These are phyloP conservation scores for Vanilla planifolia DNA, from an alignment of 106 monocot genomes.

Conservation along the genomic window DNA sequence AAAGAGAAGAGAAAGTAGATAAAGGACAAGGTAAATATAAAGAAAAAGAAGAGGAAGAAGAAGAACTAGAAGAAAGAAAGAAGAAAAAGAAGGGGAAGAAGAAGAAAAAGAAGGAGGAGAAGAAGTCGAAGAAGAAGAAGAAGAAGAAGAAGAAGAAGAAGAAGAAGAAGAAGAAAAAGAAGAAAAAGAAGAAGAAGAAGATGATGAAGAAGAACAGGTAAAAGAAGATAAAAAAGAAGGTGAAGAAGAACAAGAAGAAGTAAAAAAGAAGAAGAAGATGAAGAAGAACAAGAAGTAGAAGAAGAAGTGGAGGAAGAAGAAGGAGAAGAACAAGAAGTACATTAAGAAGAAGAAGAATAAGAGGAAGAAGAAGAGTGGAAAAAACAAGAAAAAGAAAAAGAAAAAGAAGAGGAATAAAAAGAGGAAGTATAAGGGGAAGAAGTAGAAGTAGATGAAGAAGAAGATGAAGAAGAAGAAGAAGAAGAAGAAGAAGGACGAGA, in stretches of 20 bases:
- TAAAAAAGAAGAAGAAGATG: not conserved
- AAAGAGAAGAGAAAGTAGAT: no score
- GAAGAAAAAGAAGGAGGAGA: no score
- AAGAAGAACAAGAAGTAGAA: not conserved
- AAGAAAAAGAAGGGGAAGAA: no score
- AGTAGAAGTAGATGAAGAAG: not conserved
- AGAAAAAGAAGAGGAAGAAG: no score
- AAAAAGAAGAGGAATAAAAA: not conserved
- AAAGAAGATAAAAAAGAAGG: no score
- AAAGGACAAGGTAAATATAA: no score
- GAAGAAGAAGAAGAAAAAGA: not conserved
- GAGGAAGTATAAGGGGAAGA: no score
- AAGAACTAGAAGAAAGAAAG: no score
- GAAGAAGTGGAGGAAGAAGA: not conserved
- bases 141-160: not conserved
- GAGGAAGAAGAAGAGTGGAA: not conserved
- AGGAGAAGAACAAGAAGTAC: no score
- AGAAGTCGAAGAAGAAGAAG: no score
- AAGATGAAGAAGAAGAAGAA: not conserved
- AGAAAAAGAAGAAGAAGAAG: not conserved
- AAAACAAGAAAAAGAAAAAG: not conserved
- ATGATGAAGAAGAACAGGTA: no score
- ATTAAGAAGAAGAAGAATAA: no score
- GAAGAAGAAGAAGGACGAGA: not conserved
- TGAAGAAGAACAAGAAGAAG: not conserved